These are phyloP conservation scores for Tillandsia fasciculata DNA, from an alignment of 176 grass and related monocot genomes.

Conservation along the genomic window DNA sequence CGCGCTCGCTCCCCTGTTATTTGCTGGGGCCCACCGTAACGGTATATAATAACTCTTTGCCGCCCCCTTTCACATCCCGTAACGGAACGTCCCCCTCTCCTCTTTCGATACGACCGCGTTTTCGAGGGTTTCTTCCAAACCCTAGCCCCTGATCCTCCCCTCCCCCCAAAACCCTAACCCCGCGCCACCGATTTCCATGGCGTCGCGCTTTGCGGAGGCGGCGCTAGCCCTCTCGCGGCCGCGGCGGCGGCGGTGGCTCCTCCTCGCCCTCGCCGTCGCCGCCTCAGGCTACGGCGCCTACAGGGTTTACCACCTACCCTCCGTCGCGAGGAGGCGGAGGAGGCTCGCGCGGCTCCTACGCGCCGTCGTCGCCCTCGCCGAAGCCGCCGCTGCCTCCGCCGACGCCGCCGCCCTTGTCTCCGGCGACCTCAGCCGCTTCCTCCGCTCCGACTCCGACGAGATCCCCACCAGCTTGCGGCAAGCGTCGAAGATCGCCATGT, in stretches of 20 bases:
- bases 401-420: constrained; percentile 37
- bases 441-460: constrained; percentile 59
- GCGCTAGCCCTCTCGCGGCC: constrained; percentile 13
- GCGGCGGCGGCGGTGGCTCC: constrained; percentile 19
- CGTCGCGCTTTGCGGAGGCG: constrained; percentile 18
- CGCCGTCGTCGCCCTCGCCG: constrained; percentile 38
- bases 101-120: too few relatives aligned
- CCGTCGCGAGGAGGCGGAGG: constrained; percentile 15
- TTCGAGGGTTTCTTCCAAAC: background rate
- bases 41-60: too few relatives aligned
- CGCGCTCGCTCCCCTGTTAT: too few relatives aligned
- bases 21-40: too few relatives aligned
- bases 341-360: constrained; percentile 22
- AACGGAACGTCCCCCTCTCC: too few relatives aligned
- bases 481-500: constrained; percentile 63
- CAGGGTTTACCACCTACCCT: constrained; percentile 29
- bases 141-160: background rate
- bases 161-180: background rate
- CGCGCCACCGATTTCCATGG: background rate
- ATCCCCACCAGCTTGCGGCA: constrained; percentile 56
- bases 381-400: constrained; percentile 18
- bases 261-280: constrained; percentile 19
- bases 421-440: constrained; percentile 50
- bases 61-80: too few relatives aligned
- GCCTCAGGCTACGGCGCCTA: constrained; percentile 40